A percentile compares a stretch with the other conserved stretches of the same genome.
Evolutionary conservation across 371 early-diverging fungal species (phyloP).

Genomic region (Rhizopus sp.): DNA sequence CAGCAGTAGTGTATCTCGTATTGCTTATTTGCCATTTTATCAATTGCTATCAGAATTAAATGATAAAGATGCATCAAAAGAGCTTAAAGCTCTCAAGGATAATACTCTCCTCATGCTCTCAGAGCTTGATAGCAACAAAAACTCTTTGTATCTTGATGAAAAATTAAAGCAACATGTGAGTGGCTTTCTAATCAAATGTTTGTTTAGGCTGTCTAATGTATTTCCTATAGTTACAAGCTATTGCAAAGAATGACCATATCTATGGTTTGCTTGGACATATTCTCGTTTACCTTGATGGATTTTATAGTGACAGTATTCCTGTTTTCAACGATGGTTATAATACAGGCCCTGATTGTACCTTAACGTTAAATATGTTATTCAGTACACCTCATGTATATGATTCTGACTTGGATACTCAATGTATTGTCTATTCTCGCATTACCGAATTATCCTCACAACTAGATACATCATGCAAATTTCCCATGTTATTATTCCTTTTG

Average conservation of each 20-base stretch:
- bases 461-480: slow-evolving; percentile 37
- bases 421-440: slow-evolving; percentile 6
- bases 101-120: slow-evolving; percentile 1
- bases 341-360: background rate
- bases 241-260: background rate
- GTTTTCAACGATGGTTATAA: slow-evolving; percentile 1
- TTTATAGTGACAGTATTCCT: background rate
- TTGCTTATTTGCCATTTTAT: slow-evolving; percentile 56
- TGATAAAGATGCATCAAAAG: slow-evolving; percentile 7
- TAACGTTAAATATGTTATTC: slow-evolving; percentile 9
- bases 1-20: slow-evolving; percentile 19
- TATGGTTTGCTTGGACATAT: slow-evolving; percentile 11
- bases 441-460: background rate
- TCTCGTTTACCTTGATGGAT: slow-evolving; percentile 1
- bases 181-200: no score
- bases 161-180: no score
- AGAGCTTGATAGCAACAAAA: no score
- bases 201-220: no score
- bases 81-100: background rate
- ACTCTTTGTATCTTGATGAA: no score
- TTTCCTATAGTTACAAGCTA: background rate
- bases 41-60: slow-evolving; percentile 51
- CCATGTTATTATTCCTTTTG: slow-evolving; percentile 47
- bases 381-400: slow-evolving; percentile 10
- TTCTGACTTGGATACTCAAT: background rate